Conservation (phyloP, 805 yeast species). For the Kazachstania africana region DNA sequence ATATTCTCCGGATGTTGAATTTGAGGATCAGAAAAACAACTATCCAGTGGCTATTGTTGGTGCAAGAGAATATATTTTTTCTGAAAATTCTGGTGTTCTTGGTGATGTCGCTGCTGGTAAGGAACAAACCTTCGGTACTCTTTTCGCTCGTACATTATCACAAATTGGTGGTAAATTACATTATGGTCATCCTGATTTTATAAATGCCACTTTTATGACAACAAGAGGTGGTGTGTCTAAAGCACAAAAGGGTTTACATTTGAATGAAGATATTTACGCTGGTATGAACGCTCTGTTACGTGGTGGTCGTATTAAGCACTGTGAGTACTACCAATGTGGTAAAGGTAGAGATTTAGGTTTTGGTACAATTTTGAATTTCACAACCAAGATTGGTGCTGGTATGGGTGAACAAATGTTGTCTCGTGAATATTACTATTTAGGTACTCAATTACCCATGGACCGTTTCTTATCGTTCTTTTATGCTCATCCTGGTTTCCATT, state of each 20-base stretch:
- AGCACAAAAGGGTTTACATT: constrained; percentile 76
- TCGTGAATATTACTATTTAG: constrained; percentile 71
- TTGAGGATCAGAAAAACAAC: constrained; percentile 36
- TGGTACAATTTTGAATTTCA: constrained; percentile 75
- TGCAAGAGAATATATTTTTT: constrained; percentile 78
- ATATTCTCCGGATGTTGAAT: constrained; percentile 61
- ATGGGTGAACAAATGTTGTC: constrained; percentile 87
- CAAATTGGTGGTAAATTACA: constrained; percentile 80
- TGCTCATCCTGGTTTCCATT: constrained; percentile 82
- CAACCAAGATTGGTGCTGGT: constrained; percentile 85
- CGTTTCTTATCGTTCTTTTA: constrained; percentile 73
- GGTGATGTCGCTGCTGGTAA: constrained; percentile 90
- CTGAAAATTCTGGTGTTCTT: constrained; percentile 73
- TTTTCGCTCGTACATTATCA: constrained; percentile 72
- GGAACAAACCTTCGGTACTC: constrained; percentile 80
- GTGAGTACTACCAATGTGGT: constrained; percentile 84
- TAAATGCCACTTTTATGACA: constrained; percentile 63
- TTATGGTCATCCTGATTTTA: constrained; percentile 83
- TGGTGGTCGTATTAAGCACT: constrained; percentile 82
- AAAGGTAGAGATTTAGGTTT: constrained; percentile 85
- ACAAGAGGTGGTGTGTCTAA: constrained; percentile 84
- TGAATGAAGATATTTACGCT: constrained; percentile 81
- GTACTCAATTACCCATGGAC: constrained; percentile 71
- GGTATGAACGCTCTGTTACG: constrained; percentile 76
- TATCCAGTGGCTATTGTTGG: constrained; percentile 79